These are phyloP conservation scores for Iberis pinnata DNA, from an alignment of 345 rosid species.

Conservation along the genomic window DNA sequence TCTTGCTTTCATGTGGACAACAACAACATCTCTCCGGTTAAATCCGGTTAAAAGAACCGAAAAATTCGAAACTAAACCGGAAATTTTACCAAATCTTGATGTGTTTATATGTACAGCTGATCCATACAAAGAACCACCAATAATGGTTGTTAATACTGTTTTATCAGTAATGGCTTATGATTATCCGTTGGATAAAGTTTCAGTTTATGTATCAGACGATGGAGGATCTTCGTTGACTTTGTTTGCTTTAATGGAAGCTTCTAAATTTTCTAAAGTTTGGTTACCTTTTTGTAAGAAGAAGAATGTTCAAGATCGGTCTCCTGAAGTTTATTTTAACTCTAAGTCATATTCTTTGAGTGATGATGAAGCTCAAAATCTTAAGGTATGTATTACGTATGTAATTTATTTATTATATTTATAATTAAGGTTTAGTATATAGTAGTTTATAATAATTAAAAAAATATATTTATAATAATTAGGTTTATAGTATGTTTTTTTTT, in stretches of 20 bases:
- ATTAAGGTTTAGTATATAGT: too few relatives aligned
- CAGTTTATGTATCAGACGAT: conserved; percentile 75
- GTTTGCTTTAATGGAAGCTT: conserved; percentile 70
- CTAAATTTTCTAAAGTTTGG: conserved; percentile 63
- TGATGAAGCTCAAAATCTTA: conserved; percentile 34
- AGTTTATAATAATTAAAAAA: too few relatives aligned
- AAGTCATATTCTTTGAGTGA: conserved; percentile 9
- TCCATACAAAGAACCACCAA: conserved; percentile 82
- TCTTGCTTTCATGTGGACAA: conserved; percentile 66
- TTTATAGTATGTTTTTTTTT: too few relatives aligned
- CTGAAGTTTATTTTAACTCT: conserved; percentile 48
- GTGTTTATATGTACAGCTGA: conserved; percentile 86
- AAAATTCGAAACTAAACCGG: conserved; percentile 30
- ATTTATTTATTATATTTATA: too few relatives aligned
- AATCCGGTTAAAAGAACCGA: conserved; percentile 46
- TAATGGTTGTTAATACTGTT: conserved; percentile 59
- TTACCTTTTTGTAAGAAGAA: conserved; percentile 55
- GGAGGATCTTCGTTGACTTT: conserved; percentile 70
- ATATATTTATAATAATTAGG: too few relatives aligned
- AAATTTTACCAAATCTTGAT: conserved; percentile 49
- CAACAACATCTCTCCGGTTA: conserved; percentile 34
- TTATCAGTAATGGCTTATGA: conserved; percentile 73
- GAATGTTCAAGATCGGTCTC: conserved; percentile 42
- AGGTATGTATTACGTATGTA: conserved; percentile 47
- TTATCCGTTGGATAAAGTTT: conserved; percentile 60